These are phyloP conservation scores for Calonectria pseudoreteaudii DNA, from an alignment of 2,329 filamentous ascomycete genomes.

Conservation along the genomic window DNA sequence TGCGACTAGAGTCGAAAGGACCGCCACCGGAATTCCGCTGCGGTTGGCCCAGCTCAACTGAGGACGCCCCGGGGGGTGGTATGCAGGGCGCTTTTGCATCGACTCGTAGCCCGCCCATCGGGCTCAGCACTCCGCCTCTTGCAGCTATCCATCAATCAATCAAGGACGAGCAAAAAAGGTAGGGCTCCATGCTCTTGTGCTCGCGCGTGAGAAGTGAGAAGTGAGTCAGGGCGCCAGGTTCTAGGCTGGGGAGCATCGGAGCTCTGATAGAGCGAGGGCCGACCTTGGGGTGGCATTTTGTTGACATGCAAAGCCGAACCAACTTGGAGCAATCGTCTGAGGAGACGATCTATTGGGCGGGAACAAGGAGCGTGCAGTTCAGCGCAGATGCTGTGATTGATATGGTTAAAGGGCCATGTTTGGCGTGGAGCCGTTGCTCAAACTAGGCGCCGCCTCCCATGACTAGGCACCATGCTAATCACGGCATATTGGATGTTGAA, in stretches of 20 bases:
- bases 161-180: not conserved
- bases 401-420: not conserved
- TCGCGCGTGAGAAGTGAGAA: not conserved
- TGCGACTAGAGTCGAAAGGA: not conserved
- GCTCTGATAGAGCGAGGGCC: not conserved
- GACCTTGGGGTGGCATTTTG: not conserved
- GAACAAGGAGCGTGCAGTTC: not conserved
- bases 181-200: not conserved
- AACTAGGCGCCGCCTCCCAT: not conserved
- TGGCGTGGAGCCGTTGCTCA: not conserved
- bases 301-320: not conserved
- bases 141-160: not conserved
- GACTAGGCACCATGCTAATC: not conserved
- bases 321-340: not conserved
- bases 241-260: not conserved
- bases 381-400: not conserved
- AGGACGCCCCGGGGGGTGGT: constrained; percentile 1
- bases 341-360: not conserved
- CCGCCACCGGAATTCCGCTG: not conserved
- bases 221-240: not conserved
- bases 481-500: not conserved
- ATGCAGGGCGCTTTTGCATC: not conserved
- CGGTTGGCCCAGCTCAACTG: not conserved
- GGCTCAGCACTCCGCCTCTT: not conserved
- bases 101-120: not conserved